phyloP scores from a whole-genome alignment of 805 yeast species.

The Huiozyma sinensis region DNA sequence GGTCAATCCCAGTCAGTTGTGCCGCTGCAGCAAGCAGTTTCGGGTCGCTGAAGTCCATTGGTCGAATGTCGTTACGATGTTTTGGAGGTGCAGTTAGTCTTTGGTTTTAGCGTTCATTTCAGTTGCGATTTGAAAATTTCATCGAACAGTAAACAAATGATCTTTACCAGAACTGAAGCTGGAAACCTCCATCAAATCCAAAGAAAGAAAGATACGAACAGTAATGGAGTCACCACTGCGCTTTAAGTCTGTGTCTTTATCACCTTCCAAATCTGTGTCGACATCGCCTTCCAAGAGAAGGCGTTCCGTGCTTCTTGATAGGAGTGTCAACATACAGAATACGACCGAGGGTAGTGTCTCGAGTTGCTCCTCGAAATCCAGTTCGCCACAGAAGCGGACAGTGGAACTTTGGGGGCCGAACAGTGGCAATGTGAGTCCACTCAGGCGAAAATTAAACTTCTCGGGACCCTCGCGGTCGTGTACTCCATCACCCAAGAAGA shows the following conservation, averaged over 20 bases:
- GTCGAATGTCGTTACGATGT: no score
- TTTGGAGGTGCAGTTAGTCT: no score
- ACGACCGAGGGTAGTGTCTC: neutral
- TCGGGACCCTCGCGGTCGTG: neutral
- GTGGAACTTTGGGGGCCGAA: neutral
- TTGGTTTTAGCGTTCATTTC: no score
- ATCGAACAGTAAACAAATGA: no score
- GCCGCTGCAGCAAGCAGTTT: no score
- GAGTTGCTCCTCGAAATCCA: neutral
- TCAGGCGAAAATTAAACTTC: neutral
- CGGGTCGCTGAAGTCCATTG: no score
- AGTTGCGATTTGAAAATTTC: no score
- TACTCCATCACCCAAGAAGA: neutral
- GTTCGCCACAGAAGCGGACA: neutral
- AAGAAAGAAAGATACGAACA: neutral
- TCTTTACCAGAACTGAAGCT: neutral
- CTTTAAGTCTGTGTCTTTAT: no score
- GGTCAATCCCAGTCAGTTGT: no score
- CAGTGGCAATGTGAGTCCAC: neutral
- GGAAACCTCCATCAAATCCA: neutral
- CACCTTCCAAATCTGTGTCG: neutral
- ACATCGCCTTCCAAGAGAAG: neutral
- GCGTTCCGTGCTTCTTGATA: neutral
- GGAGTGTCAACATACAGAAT: neutral
- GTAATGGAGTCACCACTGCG: neutral